Evolutionary conservation across 257 asterid genomes (phyloP).

Genomic region (Leonotis leonurus): DNA sequence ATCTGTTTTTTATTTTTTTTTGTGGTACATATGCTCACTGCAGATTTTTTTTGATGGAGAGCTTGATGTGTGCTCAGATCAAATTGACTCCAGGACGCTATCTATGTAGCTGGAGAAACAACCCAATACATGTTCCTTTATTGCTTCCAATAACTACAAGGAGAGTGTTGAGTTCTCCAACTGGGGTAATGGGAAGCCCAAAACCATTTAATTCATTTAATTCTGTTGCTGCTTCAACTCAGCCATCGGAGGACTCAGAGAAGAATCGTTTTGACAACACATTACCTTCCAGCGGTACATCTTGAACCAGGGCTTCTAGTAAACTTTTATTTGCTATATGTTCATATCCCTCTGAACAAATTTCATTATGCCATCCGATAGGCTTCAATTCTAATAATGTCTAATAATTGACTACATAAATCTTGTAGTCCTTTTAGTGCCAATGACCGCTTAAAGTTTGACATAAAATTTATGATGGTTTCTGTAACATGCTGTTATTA

Average conservation of each 20-base stretch:
- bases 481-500: slow-evolving; percentile 16
- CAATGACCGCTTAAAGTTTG: neutral
- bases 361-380: neutral
- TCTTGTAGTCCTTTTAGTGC: neutral
- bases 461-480: neutral
- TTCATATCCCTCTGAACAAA: neutral
- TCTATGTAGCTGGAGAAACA: slow-evolving; percentile 21
- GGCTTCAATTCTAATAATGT: neutral
- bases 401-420: neutral
- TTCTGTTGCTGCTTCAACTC: slow-evolving; percentile 51
- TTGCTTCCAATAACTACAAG: slow-evolving; percentile 28
- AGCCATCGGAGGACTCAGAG: slow-evolving; percentile 42
- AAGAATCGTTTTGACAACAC: slow-evolving; percentile 46
- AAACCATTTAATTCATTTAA: slow-evolving; percentile 31
- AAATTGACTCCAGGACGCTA: slow-evolving; percentile 34
- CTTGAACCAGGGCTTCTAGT: neutral
- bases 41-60: slow-evolving; percentile 48
- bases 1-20: neutral
- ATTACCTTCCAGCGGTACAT: slow-evolving; percentile 64
- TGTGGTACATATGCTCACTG: neutral
- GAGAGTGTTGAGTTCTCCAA: slow-evolving; percentile 17
- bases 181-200: slow-evolving; percentile 30
- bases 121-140: slow-evolving; percentile 18
- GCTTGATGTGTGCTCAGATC: slow-evolving; percentile 45
- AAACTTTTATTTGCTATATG: neutral